Percentiles rank a stretch among this genome's conserved stretches.
Conservation (phyloP, 78 protist genomes). For the Capsaspora owczarzaki region DNA sequence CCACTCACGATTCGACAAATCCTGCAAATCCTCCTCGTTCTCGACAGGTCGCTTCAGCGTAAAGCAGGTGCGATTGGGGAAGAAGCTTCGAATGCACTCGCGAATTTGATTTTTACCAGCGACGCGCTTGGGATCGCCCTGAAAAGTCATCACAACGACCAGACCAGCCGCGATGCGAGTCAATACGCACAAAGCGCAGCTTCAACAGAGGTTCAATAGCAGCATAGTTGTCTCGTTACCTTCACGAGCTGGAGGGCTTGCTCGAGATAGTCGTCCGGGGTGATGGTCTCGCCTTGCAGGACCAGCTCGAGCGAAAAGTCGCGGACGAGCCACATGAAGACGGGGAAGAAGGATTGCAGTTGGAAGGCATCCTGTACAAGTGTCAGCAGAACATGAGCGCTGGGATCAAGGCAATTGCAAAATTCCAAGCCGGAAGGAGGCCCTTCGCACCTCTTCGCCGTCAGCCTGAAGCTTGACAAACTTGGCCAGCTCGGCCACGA, state of each 20-base stretch:
- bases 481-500: constrained; percentile 19
- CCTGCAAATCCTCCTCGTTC: constrained; percentile 10
- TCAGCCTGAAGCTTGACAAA: too few relatives aligned
- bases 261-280: constrained; percentile 26
- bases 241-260: background rate
- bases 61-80: constrained; percentile 10
- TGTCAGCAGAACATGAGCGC: too few relatives aligned
- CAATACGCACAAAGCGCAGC: too few relatives aligned
- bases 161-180: too few relatives aligned
- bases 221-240: too few relatives aligned
- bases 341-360: constrained; percentile 18
- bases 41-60: constrained; percentile 19
- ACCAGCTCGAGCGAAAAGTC: constrained; percentile 32
- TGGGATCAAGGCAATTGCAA: too few relatives aligned
- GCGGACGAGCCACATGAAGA: constrained; percentile 41
- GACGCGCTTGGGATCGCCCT: background rate
- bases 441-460: too few relatives aligned
- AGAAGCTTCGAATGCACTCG: background rate
- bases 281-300: constrained; percentile 6
- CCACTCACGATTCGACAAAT: background rate
- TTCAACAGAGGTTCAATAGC: too few relatives aligned
- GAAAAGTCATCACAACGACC: too few relatives aligned
- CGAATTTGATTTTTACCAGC: background rate
- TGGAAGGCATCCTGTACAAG: background rate
- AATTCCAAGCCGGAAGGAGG: too few relatives aligned